phyloP scores from a whole-genome alignment of 495 filamentous ascomycete genomes.

The Pyrenopolyporus hunteri region DNA sequence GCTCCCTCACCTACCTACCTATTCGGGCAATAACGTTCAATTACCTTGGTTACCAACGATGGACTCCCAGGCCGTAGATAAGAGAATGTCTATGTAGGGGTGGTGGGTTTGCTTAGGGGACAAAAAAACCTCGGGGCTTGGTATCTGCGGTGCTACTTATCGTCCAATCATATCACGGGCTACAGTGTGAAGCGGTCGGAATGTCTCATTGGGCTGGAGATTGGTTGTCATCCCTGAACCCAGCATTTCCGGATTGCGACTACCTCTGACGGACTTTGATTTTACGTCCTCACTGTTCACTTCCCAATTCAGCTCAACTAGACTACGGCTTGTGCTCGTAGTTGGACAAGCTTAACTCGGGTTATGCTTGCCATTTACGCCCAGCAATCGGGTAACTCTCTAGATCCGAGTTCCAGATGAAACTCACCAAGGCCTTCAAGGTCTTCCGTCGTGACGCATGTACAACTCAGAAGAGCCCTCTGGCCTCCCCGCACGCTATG shows the following conservation, averaged over 20 bases:
- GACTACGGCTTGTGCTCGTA: too few relatives aligned
- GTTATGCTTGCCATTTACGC: too few relatives aligned
- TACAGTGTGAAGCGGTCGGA: background rate
- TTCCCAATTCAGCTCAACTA: too few relatives aligned
- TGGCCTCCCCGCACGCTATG: background rate
- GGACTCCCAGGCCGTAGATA: background rate
- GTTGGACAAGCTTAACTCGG: too few relatives aligned
- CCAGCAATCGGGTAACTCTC: background rate
- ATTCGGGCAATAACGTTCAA: slow-evolving; percentile 13
- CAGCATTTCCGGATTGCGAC: too few relatives aligned
- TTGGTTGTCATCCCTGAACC: too few relatives aligned
- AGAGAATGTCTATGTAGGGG: background rate
- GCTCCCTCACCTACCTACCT: slow-evolving; percentile 5
- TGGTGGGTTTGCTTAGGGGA: background rate
- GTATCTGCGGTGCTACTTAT: background rate
- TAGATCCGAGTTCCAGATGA: slow-evolving; percentile 18
- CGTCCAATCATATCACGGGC: slow-evolving; percentile 11
- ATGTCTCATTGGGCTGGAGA: slow-evolving; percentile 12
- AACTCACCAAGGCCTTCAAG: slow-evolving; percentile 7
- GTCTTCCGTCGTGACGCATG: background rate
- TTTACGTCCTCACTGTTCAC: too few relatives aligned
- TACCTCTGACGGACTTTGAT: slow-evolving; percentile 3
- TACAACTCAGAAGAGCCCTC: slow-evolving; percentile 3
- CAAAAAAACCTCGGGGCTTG: background rate
- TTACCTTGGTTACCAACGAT: slow-evolving; percentile 12